Evolutionary conservation across 176 grass and related monocot species (phyloP), one percentile per base, ranked within the genome.

Genomic region (Phragmites australis): DNA sequence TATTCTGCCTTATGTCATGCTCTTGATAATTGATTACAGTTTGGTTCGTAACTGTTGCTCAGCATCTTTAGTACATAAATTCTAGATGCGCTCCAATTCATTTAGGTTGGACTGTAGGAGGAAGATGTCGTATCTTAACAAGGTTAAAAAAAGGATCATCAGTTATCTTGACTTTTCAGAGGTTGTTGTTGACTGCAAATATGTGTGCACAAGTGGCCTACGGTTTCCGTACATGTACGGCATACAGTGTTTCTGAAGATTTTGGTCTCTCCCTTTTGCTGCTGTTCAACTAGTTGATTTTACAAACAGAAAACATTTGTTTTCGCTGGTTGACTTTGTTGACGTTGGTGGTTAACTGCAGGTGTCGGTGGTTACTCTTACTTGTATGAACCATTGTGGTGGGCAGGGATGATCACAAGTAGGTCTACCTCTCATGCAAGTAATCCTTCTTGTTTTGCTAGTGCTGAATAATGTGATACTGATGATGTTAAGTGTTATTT

Each of bases 381-480:
- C 79, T 87, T 97, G 73, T 94, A 90, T 15, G 94, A 97, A 84
- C 94, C 94, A 70, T 76, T 97, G 69, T 97, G 94, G 94, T 97
- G 94, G 94, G 89, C 80, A 55, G 94, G 94, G 81, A 97, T 97
- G 94, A 90, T 94, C 77, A 81, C 94, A 89, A 97, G 94, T 97
- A 87, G 81, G 91, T 87, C 18, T 66, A 65, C 32, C 43, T 70
- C 22, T 76, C 44, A 15, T 82, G 63, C 34, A 65, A 82, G 8
- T 57, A 47, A 43, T 3, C 77, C 32, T 84, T 84, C 56, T 44
- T 80, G 32, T 70, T 42, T 14, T 61, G 16, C 6, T 73, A 57
- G 4, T 76, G 21, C 72, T 59, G 59, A 76, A 29, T 31, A 76
- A 52, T 81, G 68, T 77, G 30, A 87, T 86, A 50, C 53, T 89